phyloP scores from a whole-genome alignment of 345 rosid species.

The Salix arbutifolia region DNA sequence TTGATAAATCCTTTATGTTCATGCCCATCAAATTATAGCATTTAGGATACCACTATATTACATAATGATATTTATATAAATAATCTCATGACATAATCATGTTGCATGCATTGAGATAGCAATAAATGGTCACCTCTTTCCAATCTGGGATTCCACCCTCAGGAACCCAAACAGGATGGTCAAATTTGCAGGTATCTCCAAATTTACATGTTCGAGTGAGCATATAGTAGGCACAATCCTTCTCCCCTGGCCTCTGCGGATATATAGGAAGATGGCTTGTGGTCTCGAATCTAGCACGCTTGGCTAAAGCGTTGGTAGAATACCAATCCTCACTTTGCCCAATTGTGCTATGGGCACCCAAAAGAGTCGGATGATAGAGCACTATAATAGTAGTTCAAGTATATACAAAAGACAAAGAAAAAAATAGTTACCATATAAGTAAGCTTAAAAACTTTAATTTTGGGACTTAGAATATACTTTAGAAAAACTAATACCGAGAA shows the following conservation, averaged over 20 bases:
- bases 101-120: slow-evolving; percentile 41
- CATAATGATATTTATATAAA: slow-evolving; percentile 11
- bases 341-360: slow-evolving; percentile 73
- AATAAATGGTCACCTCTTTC: slow-evolving; percentile 98
- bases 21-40: slow-evolving; percentile 3
- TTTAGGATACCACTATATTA: background rate
- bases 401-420: slow-evolving; percentile 39
- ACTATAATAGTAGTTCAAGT: slow-evolving; percentile 72
- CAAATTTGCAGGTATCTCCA: slow-evolving; percentile 98
- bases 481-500: slow-evolving; percentile 14
- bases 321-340: slow-evolving; percentile 98
- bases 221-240: slow-evolving; percentile 99
- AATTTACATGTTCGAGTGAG: slow-evolving; percentile 96
- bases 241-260: slow-evolving; percentile 97
- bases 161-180: slow-evolving; percentile 99
- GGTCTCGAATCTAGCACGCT: slow-evolving; percentile 90
- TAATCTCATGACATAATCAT: slow-evolving; percentile 18
- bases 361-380: slow-evolving; percentile 79
- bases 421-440: slow-evolving; percentile 46
- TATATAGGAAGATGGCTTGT: slow-evolving; percentile 77
- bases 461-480: slow-evolving; percentile 12
- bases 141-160: slow-evolving; percentile 99
- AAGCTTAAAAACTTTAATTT: slow-evolving; percentile 31
- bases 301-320: slow-evolving; percentile 63
- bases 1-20: background rate